Percentiles rank a stretch among this genome's conserved stretches.
Conservation (phyloP, 495 filamentous ascomycete species). For the Penicillium cosmopolitanum region DNA sequence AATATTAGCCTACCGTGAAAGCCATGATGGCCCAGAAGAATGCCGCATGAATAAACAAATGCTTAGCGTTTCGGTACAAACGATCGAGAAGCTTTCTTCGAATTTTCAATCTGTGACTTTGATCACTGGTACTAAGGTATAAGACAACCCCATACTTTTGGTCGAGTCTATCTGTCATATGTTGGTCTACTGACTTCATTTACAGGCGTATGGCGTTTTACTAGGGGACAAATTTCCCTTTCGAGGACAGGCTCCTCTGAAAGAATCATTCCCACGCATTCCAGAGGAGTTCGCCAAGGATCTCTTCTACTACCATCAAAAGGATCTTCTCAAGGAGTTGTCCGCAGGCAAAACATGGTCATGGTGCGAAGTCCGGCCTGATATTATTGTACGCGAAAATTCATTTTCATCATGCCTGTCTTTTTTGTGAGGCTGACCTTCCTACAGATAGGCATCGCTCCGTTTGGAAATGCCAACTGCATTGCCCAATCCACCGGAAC, state of each 20-base stretch:
- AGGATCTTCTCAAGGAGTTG: slow-evolving; percentile 40
- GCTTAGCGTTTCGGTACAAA: slow-evolving; percentile 16
- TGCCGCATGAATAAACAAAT: slow-evolving; percentile 24
- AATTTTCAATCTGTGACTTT: slow-evolving; percentile 19
- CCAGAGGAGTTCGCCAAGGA: slow-evolving; percentile 45
- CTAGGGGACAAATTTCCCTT: slow-evolving; percentile 30
- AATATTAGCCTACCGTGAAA: slow-evolving; percentile 19
- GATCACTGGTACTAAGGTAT: slow-evolving; percentile 24
- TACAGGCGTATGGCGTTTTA: slow-evolving; percentile 35
- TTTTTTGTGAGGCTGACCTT: neutral
- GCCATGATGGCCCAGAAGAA: slow-evolving; percentile 19
- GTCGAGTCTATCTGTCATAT: neutral
- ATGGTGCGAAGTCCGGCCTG: slow-evolving; percentile 50
- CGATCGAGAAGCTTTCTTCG: slow-evolving; percentile 13
- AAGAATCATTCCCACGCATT: slow-evolving; percentile 44
- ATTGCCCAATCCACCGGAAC: slow-evolving; percentile 38
- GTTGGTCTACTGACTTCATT: neutral
- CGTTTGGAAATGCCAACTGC: slow-evolving; percentile 13
- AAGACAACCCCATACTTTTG: neutral
- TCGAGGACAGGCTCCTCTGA: slow-evolving; percentile 31
- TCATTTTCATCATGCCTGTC: neutral
- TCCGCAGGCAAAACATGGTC: slow-evolving; percentile 44
- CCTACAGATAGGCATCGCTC: slow-evolving; percentile 32
- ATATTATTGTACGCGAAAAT: slow-evolving; percentile 47
- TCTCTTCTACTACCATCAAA: slow-evolving; percentile 53